A percentile compares a stretch with the other conserved stretches of the same genome.
phyloP scores from a whole-genome alignment of 75 land plant species.

The Pinus tabuliformis region DNA sequence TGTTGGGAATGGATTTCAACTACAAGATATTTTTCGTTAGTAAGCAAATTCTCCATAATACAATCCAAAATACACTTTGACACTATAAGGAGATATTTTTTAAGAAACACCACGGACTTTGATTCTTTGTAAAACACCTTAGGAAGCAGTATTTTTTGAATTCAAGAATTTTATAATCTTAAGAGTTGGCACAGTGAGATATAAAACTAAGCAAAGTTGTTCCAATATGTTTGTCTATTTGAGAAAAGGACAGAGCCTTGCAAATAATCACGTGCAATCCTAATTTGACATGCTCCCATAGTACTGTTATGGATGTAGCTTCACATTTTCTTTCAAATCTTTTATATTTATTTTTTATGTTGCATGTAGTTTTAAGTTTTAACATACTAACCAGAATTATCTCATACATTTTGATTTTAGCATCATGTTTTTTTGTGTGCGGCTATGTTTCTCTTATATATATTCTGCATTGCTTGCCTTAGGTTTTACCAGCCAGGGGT shows the following conservation, averaged over 20 bases:
- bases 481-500: slow-evolving; percentile 71
- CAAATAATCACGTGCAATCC: not conserved
- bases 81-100: not conserved
- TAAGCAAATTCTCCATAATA: not conserved
- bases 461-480: not conserved
- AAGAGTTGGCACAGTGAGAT: not conserved
- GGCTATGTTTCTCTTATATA: not conserved
- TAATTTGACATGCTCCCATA: not conserved
- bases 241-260: not conserved
- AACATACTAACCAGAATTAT: not conserved
- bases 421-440: not conserved
- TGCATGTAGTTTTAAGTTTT: not conserved
- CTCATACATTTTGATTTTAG: not conserved
- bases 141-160: not conserved
- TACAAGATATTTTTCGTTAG: not conserved
- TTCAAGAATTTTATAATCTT: not conserved
- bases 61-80: not conserved
- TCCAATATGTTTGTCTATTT: not conserved
- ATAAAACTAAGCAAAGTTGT: not conserved
- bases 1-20: not conserved
- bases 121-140: not conserved
- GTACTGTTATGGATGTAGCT: not conserved
- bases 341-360: not conserved
- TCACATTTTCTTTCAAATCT: not conserved
- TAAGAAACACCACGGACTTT: not conserved